A percentile compares a stretch with the other conserved stretches of the same genome.
These are phyloP conservation scores for Phialophora macrospora DNA, from an alignment of 2,329 filamentous ascomycete species.

Conservation along the genomic window DNA sequence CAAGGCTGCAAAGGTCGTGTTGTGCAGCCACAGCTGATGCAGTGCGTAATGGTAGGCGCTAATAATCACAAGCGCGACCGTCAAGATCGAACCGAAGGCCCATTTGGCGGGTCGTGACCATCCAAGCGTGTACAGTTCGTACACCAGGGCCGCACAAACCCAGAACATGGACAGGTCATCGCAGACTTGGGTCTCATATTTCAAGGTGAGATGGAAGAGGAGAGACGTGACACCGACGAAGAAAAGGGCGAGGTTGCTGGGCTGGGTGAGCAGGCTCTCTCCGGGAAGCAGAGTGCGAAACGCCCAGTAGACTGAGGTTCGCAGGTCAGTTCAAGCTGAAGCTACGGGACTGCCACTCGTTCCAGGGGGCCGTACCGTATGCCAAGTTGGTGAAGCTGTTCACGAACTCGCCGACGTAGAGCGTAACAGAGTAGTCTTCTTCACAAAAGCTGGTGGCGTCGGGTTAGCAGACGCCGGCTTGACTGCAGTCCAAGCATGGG, in stretches of 20 bases:
- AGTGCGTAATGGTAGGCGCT: slow-evolving; percentile 29
- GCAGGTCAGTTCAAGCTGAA: neutral
- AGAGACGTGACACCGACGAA: slow-evolving; percentile 39
- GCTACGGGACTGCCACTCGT: neutral
- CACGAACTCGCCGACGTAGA: slow-evolving; percentile 41
- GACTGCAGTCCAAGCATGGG: neutral
- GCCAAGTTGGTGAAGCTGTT: slow-evolving; percentile 42
- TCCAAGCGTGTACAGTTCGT: slow-evolving; percentile 34
- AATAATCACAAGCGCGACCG: slow-evolving; percentile 30
- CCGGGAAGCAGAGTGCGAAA: slow-evolving; percentile 27
- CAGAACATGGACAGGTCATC: slow-evolving; percentile 38
- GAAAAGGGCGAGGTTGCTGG: slow-evolving; percentile 38
- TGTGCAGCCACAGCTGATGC: slow-evolving; percentile 34
- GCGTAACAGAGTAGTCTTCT: slow-evolving; percentile 40
- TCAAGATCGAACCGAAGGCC: slow-evolving; percentile 26
- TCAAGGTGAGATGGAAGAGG: slow-evolving; percentile 39
- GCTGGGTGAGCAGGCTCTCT: slow-evolving; percentile 29
- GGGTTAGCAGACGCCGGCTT: neutral
- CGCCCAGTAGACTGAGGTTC: slow-evolving; percentile 33
- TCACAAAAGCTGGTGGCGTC: slow-evolving; percentile 33
- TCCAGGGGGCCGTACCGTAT: slow-evolving; percentile 33
- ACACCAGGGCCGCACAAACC: slow-evolving; percentile 35
- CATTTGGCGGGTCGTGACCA: slow-evolving; percentile 18
- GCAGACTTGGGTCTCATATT: slow-evolving; percentile 35
- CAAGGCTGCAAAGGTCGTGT: slow-evolving; percentile 26